Evolutionary conservation across 306 rosid genomes (phyloP).

Genomic region (Lathyrus aphaca): DNA sequence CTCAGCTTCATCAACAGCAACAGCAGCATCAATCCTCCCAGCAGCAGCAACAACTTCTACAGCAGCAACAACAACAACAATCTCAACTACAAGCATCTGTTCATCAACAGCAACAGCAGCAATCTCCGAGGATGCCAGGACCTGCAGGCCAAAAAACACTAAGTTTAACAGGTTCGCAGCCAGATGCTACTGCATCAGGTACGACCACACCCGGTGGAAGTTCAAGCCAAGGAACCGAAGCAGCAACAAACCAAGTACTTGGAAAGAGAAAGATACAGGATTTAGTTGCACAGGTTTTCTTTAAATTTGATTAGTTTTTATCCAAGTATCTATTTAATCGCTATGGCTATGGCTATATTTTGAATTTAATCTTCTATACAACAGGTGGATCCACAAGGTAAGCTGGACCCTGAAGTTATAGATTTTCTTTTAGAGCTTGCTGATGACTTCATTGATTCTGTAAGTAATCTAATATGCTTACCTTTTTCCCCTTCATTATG

Average conservation of each 20-base stretch:
- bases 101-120: conserved; percentile 88
- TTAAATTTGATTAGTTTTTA: conserved; percentile 14
- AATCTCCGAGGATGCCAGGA: conserved; percentile 84
- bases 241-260: conserved; percentile 96
- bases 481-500: background rate
- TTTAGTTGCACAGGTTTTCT: conserved; percentile 88
- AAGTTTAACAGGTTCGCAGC: conserved; percentile 97
- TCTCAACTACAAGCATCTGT: conserved; percentile 67
- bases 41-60: conserved; percentile 57
- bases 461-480: conserved; percentile 52
- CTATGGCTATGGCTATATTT: conserved; percentile 11
- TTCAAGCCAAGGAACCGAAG: conserved; percentile 98
- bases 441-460: conserved; percentile 92
- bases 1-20: conserved; percentile 74
- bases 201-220: conserved; percentile 98
- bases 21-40: conserved; percentile 48
- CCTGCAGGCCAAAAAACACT: conserved; percentile 87
- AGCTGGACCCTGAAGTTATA: conserved; percentile 84
- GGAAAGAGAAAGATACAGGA: conserved; percentile 99
- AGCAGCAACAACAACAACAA: conserved; percentile 66
- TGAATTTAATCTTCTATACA: conserved; percentile 35
- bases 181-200: conserved; percentile 96
- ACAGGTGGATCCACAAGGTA: conserved; percentile 89
- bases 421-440: conserved; percentile 95
- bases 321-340: conserved; percentile 29